phyloP scores from a whole-genome alignment of 441 rosid genomes.

The Populus tomentosa region DNA sequence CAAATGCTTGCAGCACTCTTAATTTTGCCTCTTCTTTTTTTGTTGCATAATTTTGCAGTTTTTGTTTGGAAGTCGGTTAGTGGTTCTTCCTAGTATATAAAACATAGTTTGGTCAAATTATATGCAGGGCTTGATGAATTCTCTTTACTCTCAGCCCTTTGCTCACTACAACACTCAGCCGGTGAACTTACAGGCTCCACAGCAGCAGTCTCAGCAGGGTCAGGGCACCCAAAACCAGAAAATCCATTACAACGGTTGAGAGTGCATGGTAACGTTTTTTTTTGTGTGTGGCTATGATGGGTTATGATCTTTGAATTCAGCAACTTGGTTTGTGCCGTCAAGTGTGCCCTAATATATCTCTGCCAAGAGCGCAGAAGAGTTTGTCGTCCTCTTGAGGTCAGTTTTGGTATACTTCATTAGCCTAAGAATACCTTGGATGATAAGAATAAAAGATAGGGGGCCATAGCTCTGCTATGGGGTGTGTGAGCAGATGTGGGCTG shows the following conservation, averaged over 20 bases:
- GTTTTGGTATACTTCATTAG: constrained; percentile 24
- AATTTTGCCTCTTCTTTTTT: neutral
- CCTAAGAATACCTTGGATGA: constrained; percentile 20
- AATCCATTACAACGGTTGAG: constrained; percentile 79
- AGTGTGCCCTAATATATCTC: constrained; percentile 43
- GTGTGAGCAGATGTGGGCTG: constrained; percentile 27
- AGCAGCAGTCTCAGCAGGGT: constrained; percentile 69
- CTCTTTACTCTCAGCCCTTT: constrained; percentile 94
- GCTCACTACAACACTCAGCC: constrained; percentile 80
- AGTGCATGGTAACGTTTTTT: constrained; percentile 14
- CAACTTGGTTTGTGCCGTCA: constrained; percentile 79
- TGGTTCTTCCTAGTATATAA: neutral
- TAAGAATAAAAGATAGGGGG: constrained; percentile 25
- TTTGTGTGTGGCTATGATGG: constrained; percentile 41
- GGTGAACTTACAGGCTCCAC: constrained; percentile 56
- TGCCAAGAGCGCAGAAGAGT: constrained; percentile 34
- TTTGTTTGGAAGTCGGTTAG: neutral
- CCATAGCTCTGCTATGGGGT: constrained; percentile 17
- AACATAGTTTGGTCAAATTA: neutral
- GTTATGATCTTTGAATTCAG: constrained; percentile 72
- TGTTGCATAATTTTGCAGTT: neutral
- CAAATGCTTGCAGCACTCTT: neutral
- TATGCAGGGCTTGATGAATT: constrained; percentile 81
- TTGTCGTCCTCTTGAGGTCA: constrained; percentile 36
- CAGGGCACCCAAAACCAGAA: constrained; percentile 87